A percentile compares a stretch with the other conserved stretches of the same genome.
phyloP scores from a whole-genome alignment of 192 early-diverging fungal species.

The Blastocladiella britannica region DNA sequence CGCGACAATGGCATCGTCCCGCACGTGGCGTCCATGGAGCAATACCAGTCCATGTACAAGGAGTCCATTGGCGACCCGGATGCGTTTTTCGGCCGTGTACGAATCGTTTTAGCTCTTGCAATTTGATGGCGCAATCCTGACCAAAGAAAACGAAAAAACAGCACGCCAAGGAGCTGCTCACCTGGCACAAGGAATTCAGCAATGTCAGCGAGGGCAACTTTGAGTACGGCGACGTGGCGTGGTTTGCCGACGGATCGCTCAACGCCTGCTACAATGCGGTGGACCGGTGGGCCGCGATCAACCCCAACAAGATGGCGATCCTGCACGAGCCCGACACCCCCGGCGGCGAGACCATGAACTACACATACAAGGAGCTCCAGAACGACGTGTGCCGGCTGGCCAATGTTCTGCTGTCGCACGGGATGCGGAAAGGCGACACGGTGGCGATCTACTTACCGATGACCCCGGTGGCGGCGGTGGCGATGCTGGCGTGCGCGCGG shows the following conservation, averaged over 20 bases:
- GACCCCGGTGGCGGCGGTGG: constrained; percentile 78
- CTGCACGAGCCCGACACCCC: constrained; percentile 82
- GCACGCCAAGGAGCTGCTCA: constrained; percentile 54
- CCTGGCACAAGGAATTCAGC: constrained; percentile 63
- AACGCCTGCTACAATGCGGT: constrained; percentile 94
- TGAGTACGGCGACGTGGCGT: constrained; percentile 66
- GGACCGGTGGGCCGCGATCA: constrained; percentile 63
- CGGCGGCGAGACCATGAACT: constrained; percentile 38
- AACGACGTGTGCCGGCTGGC: constrained; percentile 64
- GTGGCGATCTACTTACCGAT: constrained; percentile 97
- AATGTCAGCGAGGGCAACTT: constrained; percentile 50
- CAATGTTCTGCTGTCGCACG: constrained; percentile 60
- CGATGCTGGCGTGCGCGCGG: constrained; percentile 87
- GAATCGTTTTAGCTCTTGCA: not conserved
- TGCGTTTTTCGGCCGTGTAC: constrained; percentile 67
- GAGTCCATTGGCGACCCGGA: constrained; percentile 57
- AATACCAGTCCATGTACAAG: constrained; percentile 64
- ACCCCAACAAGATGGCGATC: constrained; percentile 61
- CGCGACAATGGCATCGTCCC: constrained; percentile 26
- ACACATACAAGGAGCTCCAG: constrained; percentile 70
- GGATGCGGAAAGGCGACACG: constrained; percentile 76
- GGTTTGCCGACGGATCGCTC: constrained; percentile 80
- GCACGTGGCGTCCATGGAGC: constrained; percentile 43
- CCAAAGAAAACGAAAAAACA: constrained; percentile 12
- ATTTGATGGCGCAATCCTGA: not conserved